phyloP scores from a whole-genome alignment of 2,329 filamentous ascomycete genomes.

The Penicillium polonicum region DNA sequence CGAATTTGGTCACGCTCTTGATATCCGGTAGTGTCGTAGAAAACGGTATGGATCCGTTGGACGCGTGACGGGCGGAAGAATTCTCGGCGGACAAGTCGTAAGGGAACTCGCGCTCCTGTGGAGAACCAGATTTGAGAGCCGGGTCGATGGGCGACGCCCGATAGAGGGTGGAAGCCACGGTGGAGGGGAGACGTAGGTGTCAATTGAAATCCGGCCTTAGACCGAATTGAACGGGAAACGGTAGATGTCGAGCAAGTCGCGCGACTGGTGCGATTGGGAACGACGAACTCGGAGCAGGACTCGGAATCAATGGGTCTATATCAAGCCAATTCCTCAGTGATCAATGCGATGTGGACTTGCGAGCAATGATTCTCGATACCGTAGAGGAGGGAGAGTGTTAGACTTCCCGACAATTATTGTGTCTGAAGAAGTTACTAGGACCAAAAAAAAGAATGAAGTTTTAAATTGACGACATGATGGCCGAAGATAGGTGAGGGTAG shows the following conservation, averaged over 20 bases:
- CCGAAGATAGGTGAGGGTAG: constrained; percentile 7
- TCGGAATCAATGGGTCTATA: neutral
- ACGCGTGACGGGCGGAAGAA: constrained; percentile 48
- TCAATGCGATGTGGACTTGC: neutral
- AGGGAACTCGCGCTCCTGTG: constrained; percentile 38
- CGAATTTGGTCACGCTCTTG: constrained; percentile 31
- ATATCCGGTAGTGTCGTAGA: constrained; percentile 37
- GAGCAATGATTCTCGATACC: neutral
- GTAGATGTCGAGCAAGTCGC: neutral
- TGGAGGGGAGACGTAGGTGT: constrained; percentile 53
- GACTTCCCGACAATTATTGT: neutral
- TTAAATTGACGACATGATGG: constrained; percentile 8
- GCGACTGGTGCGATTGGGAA: neutral
- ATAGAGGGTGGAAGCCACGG: constrained; percentile 59
- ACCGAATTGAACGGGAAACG: constrained; percentile 31
- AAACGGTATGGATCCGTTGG: constrained; percentile 50
- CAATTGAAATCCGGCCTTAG: constrained; percentile 34
- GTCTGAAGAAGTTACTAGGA: neutral
- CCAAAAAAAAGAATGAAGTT: neutral
- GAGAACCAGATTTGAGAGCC: constrained; percentile 47
- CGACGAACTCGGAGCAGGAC: neutral
- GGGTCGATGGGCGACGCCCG: constrained; percentile 59
- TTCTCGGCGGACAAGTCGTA: constrained; percentile 50
- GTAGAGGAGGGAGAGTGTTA: neutral
- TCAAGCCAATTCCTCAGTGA: neutral